Percentiles rank a stretch among this genome's conserved stretches.
Conservation (phyloP, 2,329 filamentous ascomycete genomes). For the Dendryphion nanum region DNA sequence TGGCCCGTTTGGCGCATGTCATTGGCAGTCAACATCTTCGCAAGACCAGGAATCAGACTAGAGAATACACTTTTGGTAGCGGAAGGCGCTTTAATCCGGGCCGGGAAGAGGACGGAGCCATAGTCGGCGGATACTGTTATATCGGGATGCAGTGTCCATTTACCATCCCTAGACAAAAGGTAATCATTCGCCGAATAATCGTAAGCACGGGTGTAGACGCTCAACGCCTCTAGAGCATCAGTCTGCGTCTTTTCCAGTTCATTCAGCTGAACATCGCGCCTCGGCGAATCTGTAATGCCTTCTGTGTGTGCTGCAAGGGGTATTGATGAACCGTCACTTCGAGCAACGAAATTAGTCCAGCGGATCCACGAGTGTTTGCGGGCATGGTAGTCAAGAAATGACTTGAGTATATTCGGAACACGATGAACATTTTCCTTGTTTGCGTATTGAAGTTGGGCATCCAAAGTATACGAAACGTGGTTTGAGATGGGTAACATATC, state of each 20-base stretch:
- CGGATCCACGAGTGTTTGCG: conserved; percentile 24
- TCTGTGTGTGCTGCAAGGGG: neutral
- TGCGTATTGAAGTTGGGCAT: conserved; percentile 16
- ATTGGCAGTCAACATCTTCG: conserved; percentile 2
- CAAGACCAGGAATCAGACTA: neutral
- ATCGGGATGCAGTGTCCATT: neutral
- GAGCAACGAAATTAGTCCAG: conserved; percentile 12
- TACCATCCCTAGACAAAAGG: neutral
- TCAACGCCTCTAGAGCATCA: neutral
- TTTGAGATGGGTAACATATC: conserved; percentile 24
- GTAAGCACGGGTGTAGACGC: neutral
- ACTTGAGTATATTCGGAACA: conserved; percentile 15
- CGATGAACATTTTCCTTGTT: conserved; percentile 14
- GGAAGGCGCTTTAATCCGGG: neutral
- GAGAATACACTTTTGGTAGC: neutral
- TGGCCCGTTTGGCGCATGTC: neutral
- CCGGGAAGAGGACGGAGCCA: neutral
- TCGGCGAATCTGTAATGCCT: neutral
- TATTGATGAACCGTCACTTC: neutral
- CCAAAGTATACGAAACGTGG: conserved; percentile 11
- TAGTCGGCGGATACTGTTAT: neutral
- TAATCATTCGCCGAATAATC: neutral
- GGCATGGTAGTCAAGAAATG: conserved; percentile 19
- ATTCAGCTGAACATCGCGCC: too few relatives aligned
- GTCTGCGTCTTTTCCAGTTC: neutral